Evolutionary conservation across 2,329 filamentous ascomycete species (phyloP).

Genomic region (Epichloe bromicola): DNA sequence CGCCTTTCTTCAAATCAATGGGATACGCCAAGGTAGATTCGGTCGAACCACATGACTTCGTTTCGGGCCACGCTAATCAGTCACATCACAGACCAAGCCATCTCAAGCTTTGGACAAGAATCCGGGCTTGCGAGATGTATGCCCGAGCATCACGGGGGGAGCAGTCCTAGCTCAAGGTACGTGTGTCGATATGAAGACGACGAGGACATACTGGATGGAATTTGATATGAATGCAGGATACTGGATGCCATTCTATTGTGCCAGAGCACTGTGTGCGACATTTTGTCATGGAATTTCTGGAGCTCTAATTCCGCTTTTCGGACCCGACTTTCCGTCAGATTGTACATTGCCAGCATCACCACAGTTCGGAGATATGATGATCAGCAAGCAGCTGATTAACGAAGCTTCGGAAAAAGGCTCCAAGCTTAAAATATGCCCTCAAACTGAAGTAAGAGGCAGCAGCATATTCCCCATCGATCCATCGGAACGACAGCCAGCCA

Average conservation of each 20-base stretch:
- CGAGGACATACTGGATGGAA: slow-evolving; percentile 6
- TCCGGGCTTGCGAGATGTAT: slow-evolving; percentile 73
- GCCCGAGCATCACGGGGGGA: slow-evolving; percentile 88
- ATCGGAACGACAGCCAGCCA: background rate
- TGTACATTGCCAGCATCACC: slow-evolving; percentile 54
- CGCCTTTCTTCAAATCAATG: slow-evolving; percentile 85
- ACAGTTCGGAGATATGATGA: slow-evolving; percentile 55
- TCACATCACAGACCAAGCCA: slow-evolving; percentile 57
- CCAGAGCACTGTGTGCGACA: slow-evolving; percentile 73
- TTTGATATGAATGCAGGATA: slow-evolving; percentile 48
- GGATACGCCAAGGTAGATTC: slow-evolving; percentile 66
- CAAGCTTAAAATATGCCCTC: no score
- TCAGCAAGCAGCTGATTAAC: slow-evolving; percentile 42
- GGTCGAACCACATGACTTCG: background rate
- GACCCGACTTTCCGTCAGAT: slow-evolving; percentile 59
- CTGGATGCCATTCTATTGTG: slow-evolving; percentile 88
- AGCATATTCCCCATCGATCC: background rate
- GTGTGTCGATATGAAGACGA: slow-evolving; percentile 13
- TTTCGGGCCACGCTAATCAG: slow-evolving; percentile 8
- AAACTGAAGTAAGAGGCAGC: background rate
- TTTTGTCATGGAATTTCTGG: slow-evolving; percentile 80
- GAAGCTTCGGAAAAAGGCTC: slow-evolving; percentile 37
- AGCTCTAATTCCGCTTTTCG: slow-evolving; percentile 83
- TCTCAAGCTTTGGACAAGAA: slow-evolving; percentile 72
- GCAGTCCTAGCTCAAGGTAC: slow-evolving; percentile 79